Conservation (phyloP, 805 yeast species). For the Nadsonia fulvescens region DNA sequence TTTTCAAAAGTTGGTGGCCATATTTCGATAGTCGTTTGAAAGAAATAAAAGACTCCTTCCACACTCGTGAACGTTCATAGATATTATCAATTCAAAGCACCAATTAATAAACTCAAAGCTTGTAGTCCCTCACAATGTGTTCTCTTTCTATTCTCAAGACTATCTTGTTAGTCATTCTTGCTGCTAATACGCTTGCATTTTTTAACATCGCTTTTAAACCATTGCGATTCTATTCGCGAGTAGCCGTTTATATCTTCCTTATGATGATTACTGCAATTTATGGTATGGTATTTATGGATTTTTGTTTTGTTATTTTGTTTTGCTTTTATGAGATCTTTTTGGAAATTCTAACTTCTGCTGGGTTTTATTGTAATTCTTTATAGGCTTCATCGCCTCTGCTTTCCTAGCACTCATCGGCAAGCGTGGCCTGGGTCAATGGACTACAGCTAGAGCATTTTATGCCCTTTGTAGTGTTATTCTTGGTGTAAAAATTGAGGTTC, state of each 20-base stretch:
- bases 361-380: too few relatives aligned
- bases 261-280: conserved; percentile 18
- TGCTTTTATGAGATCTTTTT: too few relatives aligned
- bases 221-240: conserved; percentile 18
- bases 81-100: too few relatives aligned
- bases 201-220: conserved; percentile 18
- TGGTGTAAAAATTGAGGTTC: conserved; percentile 54
- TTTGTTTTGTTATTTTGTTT: too few relatives aligned
- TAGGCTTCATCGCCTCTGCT: conserved; percentile 67
- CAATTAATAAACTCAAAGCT: too few relatives aligned
- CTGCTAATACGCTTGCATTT: conserved; percentile 16
- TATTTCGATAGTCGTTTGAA: too few relatives aligned
- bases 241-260: conserved; percentile 15
- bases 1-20: too few relatives aligned
- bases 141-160: too few relatives aligned
- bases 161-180: too few relatives aligned
- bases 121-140: too few relatives aligned
- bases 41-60: too few relatives aligned
- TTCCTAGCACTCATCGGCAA: conserved; percentile 50
- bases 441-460: conserved; percentile 74
- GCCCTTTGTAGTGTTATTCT: conserved; percentile 36
- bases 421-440: conserved; percentile 68
- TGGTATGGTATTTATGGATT: conserved; percentile 8
- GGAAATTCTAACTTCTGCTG: not conserved
- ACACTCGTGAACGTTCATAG: too few relatives aligned